Base-by-base conservation (phyloP, 495 filamentous ascomycete genomes). In the Xeromyces bisporus region DNA sequence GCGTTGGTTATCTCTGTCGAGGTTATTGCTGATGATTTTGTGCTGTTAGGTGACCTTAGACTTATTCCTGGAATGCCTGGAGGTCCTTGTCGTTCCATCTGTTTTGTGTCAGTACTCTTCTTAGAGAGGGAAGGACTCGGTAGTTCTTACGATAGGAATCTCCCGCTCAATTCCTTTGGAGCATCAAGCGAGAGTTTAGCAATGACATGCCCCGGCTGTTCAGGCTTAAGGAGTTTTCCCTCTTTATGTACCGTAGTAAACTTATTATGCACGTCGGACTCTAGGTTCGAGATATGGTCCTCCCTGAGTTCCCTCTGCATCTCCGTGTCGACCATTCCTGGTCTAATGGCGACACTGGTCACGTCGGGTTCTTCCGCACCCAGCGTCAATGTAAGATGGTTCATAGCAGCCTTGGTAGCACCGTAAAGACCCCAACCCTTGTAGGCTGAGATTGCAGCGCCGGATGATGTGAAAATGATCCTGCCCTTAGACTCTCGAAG, bases 291-390 rank as follows among this genome's bases (percentile, higher is more conserved):
- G 18, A 53, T 48, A 42, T 87, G 80, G 31, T 71, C 62, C 24
- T 86, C 76, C 33, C 89, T 63, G 20, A 97, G 63, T 28, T 77
- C 70, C 28, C 68, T 67, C 50, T 94, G 89, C 89, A 97, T 97
- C 24, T 83, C 80, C 1, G 89, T 97, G 46, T 94, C 80, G 15
- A 89, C 73, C 35, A 83, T 75, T 4, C 89, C 89, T 0, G 89
- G 89, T 25, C 78, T 69, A 27, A 97, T 60, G 0, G 70, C 54
- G 2, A 97, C 48, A 6, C 66, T 67, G 2, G 67, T 77, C 31
- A 93, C 68, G 10, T 76, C 65, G 6, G 80, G 73, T 51, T 94
- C 89, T 41, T 97, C 89, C 6, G 61, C 64, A 1, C 70, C 75
- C 14, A 96, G 39, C 11, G 79, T 83, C 31, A 65, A 43, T 10